Percentiles rank a stretch among this genome's conserved stretches.
These are phyloP conservation scores for Naegleria fowleri DNA, from an alignment of 208 protist species.

Conservation along the genomic window DNA sequence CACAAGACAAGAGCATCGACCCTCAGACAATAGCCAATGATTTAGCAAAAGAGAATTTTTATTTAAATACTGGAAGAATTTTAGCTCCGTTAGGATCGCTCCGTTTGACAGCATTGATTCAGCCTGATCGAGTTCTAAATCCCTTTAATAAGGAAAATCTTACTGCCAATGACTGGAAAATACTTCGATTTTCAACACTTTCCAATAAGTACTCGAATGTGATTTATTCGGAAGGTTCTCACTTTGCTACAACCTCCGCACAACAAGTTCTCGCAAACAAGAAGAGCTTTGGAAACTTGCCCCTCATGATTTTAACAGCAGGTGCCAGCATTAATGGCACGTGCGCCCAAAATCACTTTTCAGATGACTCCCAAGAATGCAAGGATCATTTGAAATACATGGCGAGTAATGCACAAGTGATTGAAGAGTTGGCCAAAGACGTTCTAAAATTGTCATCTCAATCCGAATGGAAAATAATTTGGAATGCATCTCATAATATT, in stretches of 20 bases:
- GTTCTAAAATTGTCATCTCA: background rate
- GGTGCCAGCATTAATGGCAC: background rate
- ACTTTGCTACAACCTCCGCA: background rate
- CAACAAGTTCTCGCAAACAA: background rate
- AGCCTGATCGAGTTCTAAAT: background rate
- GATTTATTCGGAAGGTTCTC: background rate
- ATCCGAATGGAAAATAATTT: background rate
- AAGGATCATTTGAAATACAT: background rate
- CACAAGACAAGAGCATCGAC: background rate
- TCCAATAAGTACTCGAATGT: background rate
- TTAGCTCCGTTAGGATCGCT: background rate
- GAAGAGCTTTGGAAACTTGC: background rate
- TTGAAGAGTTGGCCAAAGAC: background rate
- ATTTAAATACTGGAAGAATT: background rate
- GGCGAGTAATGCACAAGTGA: background rate
- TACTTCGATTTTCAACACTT: background rate
- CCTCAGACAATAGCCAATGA: background rate
- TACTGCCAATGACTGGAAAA: background rate
- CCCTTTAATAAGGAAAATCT: background rate
- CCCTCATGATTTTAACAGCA: background rate
- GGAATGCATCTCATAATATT: background rate
- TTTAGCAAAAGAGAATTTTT: background rate
- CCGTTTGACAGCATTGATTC: background rate
- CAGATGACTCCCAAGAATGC: background rate
- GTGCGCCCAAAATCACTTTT: background rate